Evolutionary conservation across 805 yeast genomes (phyloP).

Genomic region (Ogataea sp.): DNA sequence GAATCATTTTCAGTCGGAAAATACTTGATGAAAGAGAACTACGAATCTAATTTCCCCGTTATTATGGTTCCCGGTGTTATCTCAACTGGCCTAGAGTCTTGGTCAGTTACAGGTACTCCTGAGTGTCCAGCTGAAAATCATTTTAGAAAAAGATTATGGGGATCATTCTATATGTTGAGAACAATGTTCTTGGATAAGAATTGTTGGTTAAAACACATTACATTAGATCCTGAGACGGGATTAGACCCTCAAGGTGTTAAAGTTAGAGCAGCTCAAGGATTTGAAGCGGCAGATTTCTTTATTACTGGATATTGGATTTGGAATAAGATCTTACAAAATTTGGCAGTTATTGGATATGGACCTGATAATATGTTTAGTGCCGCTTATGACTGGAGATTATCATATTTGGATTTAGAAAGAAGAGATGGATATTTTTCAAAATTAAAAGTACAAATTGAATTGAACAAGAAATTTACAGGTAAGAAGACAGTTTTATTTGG

Average conservation of each 20-base stretch:
- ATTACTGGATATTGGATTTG: slow-evolving; percentile 98
- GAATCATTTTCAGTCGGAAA: slow-evolving; percentile 88
- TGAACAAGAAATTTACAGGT: slow-evolving; percentile 37
- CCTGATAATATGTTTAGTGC: slow-evolving; percentile 88
- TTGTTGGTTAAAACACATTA: slow-evolving; percentile 91
- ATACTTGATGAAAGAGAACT: slow-evolving; percentile 40
- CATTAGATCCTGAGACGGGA: slow-evolving; percentile 87
- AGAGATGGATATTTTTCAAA: slow-evolving; percentile 82
- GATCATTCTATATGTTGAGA: slow-evolving; percentile 89
- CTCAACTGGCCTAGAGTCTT: slow-evolving; percentile 89
- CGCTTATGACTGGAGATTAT: slow-evolving; percentile 92
- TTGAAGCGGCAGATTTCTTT: slow-evolving; percentile 94
- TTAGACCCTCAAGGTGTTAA: slow-evolving; percentile 80
- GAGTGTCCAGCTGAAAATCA: slow-evolving; percentile 81
- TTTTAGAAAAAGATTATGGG: slow-evolving; percentile 92
- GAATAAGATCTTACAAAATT: slow-evolving; percentile 90
- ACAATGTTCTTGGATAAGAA: slow-evolving; percentile 87
- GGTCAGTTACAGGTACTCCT: slow-evolving; percentile 71
- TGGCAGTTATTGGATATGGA: slow-evolving; percentile 91
- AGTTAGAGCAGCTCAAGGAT: slow-evolving; percentile 88
- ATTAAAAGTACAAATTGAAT: slow-evolving; percentile 67
- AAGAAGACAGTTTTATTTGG: slow-evolving; percentile 76
- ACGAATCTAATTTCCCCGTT: slow-evolving; percentile 63
- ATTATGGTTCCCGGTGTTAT: slow-evolving; percentile 94
- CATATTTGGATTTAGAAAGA: slow-evolving; percentile 78